These are phyloP conservation scores for Fraxinus americana DNA, from an alignment of 257 asterid species.

Conservation along the genomic window DNA sequence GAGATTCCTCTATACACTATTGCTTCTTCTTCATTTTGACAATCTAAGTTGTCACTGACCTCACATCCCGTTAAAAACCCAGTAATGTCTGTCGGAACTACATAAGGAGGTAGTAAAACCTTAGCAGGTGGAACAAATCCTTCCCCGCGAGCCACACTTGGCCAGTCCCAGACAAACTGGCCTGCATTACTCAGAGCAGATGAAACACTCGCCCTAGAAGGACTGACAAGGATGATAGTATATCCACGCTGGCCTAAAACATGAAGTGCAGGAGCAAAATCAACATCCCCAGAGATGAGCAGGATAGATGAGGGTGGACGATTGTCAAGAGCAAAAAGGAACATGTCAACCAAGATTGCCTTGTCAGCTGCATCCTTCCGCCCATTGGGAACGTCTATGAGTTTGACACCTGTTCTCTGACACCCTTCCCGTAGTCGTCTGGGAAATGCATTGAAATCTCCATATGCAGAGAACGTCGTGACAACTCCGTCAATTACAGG, in stretches of 20 bases:
- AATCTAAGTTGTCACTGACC: slow-evolving; percentile 42
- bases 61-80: slow-evolving; percentile 44
- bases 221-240: slow-evolving; percentile 78
- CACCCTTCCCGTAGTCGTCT: slow-evolving; percentile 90
- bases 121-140: slow-evolving; percentile 67
- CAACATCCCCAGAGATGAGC: slow-evolving; percentile 97
- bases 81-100: slow-evolving; percentile 39
- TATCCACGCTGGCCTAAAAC: slow-evolving; percentile 95
- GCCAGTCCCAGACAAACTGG: slow-evolving; percentile 93
- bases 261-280: slow-evolving; percentile 94
- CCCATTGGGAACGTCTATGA: slow-evolving; percentile 85
- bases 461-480: slow-evolving; percentile 78
- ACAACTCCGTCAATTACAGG: slow-evolving; percentile 77
- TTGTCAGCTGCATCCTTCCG: slow-evolving; percentile 97
- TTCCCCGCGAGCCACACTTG: slow-evolving; percentile 82
- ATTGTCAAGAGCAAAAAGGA: slow-evolving; percentile 92
- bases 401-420: slow-evolving; percentile 93
- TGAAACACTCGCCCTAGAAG: slow-evolving; percentile 67
- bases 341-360: slow-evolving; percentile 93
- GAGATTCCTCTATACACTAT: slow-evolving; percentile 68
- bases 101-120: slow-evolving; percentile 39
- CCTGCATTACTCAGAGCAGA: slow-evolving; percentile 90
- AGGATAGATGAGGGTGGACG: slow-evolving; percentile 87
- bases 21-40: slow-evolving; percentile 76
- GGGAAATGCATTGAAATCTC: slow-evolving; percentile 83